Percentiles rank a stretch among this genome's conserved stretches.
These are phyloP conservation scores for Xylaria bambusicola DNA, from an alignment of 495 filamentous ascomycete genomes.

Conservation along the genomic window DNA sequence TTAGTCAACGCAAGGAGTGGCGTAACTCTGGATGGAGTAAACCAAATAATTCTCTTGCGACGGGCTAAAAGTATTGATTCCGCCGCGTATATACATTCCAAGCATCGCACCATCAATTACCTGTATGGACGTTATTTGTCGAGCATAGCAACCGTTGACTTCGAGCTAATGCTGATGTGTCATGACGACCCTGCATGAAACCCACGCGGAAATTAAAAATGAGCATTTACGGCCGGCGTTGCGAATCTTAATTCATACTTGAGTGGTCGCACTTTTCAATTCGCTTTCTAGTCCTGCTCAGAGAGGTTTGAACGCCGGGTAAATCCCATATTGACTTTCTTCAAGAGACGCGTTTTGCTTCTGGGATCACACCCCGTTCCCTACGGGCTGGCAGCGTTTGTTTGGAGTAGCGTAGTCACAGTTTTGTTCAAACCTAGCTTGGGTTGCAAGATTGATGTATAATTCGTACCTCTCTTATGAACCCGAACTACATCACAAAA, in stretches of 20 bases:
- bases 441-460: slow-evolving; percentile 23
- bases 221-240: slow-evolving; percentile 16
- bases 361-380: slow-evolving; percentile 20
- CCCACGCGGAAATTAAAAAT: slow-evolving; percentile 8
- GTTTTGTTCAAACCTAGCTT: slow-evolving; percentile 26
- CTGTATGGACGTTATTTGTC: slow-evolving; percentile 13
- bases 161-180: background rate
- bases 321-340: slow-evolving; percentile 17
- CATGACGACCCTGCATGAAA: background rate
- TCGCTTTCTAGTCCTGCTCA: slow-evolving; percentile 8
- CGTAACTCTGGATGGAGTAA: slow-evolving; percentile 55
- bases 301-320: slow-evolving; percentile 1
- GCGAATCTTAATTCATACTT: slow-evolving; percentile 9
- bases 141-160: slow-evolving; percentile 4
- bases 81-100: slow-evolving; percentile 17
- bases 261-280: slow-evolving; percentile 1
- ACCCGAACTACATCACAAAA: background rate
- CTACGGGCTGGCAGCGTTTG: slow-evolving; percentile 23
- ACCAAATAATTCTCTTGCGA: slow-evolving; percentile 38
- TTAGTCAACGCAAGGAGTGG: slow-evolving; percentile 48
- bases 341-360: slow-evolving; percentile 25
- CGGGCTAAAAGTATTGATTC: slow-evolving; percentile 21
- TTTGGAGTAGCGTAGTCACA: slow-evolving; percentile 33
- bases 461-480: slow-evolving; percentile 11
- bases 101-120: slow-evolving; percentile 17